These are phyloP conservation scores for Cordyceps fumosorosea DNA, from an alignment of 2,329 filamentous ascomycete genomes.

Conservation along the genomic window DNA sequence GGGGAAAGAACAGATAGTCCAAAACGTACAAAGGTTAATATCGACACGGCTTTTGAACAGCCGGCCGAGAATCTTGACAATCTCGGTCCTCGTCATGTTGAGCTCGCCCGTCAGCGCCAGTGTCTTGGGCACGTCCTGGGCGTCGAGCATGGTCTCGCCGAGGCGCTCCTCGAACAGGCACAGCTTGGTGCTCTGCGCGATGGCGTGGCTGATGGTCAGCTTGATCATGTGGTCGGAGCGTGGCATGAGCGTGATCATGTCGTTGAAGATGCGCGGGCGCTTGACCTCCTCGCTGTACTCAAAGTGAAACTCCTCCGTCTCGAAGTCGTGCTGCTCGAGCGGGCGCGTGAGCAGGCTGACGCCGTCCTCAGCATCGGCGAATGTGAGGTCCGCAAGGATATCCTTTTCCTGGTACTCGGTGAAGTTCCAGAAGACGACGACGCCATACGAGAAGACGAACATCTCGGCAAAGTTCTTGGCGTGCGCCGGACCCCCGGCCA, in stretches of 20 bases:
- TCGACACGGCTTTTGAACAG: constrained; percentile 93
- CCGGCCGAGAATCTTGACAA: constrained; percentile 83
- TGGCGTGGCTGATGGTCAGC: constrained; percentile 92
- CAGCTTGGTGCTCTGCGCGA: constrained; percentile 93
- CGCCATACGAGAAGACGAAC: constrained; percentile 95
- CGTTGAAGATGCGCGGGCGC: constrained; percentile 89
- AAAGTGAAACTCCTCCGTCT: constrained; percentile 98
- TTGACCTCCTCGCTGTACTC: constrained; percentile 86
- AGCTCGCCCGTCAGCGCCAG: constrained; percentile 84
- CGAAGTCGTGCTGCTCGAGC: constrained; percentile 81
- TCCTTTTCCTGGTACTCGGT: constrained; percentile 94
- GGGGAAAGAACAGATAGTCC: too few relatives aligned
- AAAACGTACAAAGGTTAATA: constrained; percentile 82
- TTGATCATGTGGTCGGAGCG: constrained; percentile 97
- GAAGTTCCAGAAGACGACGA: constrained; percentile 99
- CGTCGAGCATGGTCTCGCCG: constrained; percentile 87
- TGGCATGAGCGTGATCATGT: constrained; percentile 95
- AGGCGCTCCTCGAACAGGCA: constrained; percentile 95
- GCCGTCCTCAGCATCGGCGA: constrained; percentile 63
- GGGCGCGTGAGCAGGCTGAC: constrained; percentile 68
- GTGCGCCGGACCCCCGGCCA: constrained; percentile 48
- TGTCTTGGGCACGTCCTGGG: constrained; percentile 84
- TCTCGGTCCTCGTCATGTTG: constrained; percentile 85
- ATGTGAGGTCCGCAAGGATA: constrained; percentile 88
- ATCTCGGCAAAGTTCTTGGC: constrained; percentile 83